A percentile compares a stretch with the other conserved stretches of the same genome.
These are phyloP conservation scores for Suillus weaverae DNA, from an alignment of 768 basidiomycete species.

Conservation along the genomic window DNA sequence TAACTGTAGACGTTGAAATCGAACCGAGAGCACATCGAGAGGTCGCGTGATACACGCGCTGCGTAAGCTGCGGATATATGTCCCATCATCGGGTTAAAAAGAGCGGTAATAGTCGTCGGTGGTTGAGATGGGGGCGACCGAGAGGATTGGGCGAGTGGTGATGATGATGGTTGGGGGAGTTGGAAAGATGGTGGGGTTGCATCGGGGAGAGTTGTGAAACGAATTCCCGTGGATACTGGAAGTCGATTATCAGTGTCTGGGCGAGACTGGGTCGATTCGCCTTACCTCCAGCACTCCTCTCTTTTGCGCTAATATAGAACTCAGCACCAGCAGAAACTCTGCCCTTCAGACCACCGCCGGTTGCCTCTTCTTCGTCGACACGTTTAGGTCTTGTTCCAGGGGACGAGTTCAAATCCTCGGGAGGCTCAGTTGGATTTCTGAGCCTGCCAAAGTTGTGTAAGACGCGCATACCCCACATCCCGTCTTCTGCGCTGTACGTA, in stretches of 20 bases:
- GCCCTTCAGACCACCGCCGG: slow-evolving; percentile 88
- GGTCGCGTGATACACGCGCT: slow-evolving; percentile 80
- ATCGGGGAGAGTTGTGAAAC: slow-evolving; percentile 93
- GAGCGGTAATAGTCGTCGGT: slow-evolving; percentile 90
- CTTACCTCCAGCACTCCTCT: slow-evolving; percentile 88
- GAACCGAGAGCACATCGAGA: slow-evolving; percentile 85
- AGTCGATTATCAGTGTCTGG: slow-evolving; percentile 7
- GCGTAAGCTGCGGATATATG: slow-evolving; percentile 92
- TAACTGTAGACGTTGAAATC: slow-evolving; percentile 98
- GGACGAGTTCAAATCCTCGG: slow-evolving; percentile 31
- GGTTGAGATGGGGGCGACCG: slow-evolving; percentile 57
- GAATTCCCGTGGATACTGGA: slow-evolving; percentile 86
- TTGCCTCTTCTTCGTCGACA: slow-evolving; percentile 93
- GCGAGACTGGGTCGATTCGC: background rate
- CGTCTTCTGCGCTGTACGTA: slow-evolving; percentile 90
- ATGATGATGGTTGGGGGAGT: slow-evolving; percentile 38
- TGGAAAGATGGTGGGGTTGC: slow-evolving; percentile 67
- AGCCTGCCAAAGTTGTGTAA: slow-evolving; percentile 90
- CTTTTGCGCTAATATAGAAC: slow-evolving; percentile 89
- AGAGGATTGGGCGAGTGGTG: slow-evolving; percentile 35
- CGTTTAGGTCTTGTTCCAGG: slow-evolving; percentile 54
- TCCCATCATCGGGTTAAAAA: slow-evolving; percentile 96
- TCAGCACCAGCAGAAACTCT: slow-evolving; percentile 92
- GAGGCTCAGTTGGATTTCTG: slow-evolving; percentile 38
- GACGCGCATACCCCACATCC: slow-evolving; percentile 87